phyloP scores from a whole-genome alignment of 257 asterid genomes.

The Forsythia suspensa region DNA sequence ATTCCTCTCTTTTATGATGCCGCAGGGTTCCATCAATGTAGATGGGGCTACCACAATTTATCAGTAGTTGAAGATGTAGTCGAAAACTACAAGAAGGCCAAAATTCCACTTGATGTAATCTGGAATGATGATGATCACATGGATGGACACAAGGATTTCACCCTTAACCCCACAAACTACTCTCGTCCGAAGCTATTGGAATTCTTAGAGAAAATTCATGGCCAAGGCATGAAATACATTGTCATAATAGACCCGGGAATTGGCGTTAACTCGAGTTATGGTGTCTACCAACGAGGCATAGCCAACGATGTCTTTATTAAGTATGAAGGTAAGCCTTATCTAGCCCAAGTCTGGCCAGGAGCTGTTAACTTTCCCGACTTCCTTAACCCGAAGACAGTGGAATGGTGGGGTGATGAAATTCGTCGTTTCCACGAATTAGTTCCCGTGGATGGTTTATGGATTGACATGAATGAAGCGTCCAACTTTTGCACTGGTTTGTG shows the following conservation, averaged over 20 bases:
- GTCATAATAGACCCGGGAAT: conserved; percentile 90
- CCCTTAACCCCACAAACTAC: conserved; percentile 72
- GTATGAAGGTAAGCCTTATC: conserved; percentile 66
- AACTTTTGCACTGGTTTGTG: conserved; percentile 83
- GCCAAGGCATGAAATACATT: conserved; percentile 82
- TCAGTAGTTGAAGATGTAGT: conserved; percentile 94
- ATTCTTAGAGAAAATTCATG: conserved; percentile 82
- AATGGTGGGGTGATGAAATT: conserved; percentile 92
- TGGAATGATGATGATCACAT: conserved; percentile 99
- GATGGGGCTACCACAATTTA: conserved; percentile 94
- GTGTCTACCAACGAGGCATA: conserved; percentile 64
- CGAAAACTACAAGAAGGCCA: conserved; percentile 68
- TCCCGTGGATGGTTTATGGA: conserved; percentile 93
- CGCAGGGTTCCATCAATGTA: conserved; percentile 94
- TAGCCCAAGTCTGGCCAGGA: conserved; percentile 98
- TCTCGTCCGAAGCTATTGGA: conserved; percentile 77
- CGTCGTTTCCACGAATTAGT: conserved; percentile 79
- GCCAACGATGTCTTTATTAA: conserved; percentile 88
- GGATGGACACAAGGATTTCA: conserved; percentile 93
- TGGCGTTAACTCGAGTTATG: conserved; percentile 70
- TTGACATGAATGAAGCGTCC: conserved; percentile 92
- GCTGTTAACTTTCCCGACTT: conserved; percentile 92
- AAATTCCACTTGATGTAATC: conserved; percentile 93
- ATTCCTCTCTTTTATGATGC: conserved; percentile 2
- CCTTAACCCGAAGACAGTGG: conserved; percentile 78